Evolutionary conservation across 306 rosid genomes (phyloP).

Genomic region (Castanea crenata): DNA sequence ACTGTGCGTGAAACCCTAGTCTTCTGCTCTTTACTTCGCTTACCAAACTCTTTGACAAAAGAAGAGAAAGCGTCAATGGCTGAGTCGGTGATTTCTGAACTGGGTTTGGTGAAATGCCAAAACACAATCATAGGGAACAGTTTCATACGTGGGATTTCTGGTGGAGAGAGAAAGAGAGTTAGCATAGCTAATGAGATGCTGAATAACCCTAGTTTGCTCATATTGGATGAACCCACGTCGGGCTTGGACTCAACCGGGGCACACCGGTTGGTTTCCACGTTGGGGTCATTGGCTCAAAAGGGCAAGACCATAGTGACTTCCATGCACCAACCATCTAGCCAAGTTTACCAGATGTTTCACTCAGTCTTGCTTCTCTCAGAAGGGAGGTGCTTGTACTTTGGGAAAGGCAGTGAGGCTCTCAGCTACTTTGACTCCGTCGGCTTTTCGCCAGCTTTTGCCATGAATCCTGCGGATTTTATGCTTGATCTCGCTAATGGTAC

Average conservation of each 20-base stretch:
- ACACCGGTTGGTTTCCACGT: slow-evolving; percentile 49
- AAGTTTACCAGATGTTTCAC: slow-evolving; percentile 74
- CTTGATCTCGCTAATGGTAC: slow-evolving; percentile 96
- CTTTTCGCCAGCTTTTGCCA: slow-evolving; percentile 63
- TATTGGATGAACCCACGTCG: slow-evolving; percentile 88
- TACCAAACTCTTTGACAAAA: slow-evolving; percentile 34
- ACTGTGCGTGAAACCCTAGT: slow-evolving; percentile 75
- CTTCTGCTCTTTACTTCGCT: slow-evolving; percentile 83
- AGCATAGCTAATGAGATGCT: slow-evolving; percentile 88
- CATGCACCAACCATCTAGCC: slow-evolving; percentile 89
- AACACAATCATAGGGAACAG: slow-evolving; percentile 75
- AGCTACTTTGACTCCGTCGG: slow-evolving; percentile 68
- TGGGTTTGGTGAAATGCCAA: slow-evolving; percentile 68
- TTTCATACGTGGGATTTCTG: slow-evolving; percentile 80
- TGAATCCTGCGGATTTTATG: slow-evolving; percentile 91
- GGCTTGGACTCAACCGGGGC: slow-evolving; percentile 91
- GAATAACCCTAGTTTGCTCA: slow-evolving; percentile 61
- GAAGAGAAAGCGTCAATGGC: slow-evolving; percentile 45
- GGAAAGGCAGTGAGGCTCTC: slow-evolving; percentile 64
- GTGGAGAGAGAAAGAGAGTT: slow-evolving; percentile 87
- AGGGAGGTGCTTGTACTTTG: slow-evolving; percentile 65
- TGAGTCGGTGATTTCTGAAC: slow-evolving; percentile 62
- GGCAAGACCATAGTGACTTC: slow-evolving; percentile 83
- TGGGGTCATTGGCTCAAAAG: slow-evolving; percentile 57
- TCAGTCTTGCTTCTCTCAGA: slow-evolving; percentile 62